These are phyloP conservation scores for Eucalyptus paniculata DNA, from an alignment of 345 rosid genomes.

Conservation along the genomic window DNA sequence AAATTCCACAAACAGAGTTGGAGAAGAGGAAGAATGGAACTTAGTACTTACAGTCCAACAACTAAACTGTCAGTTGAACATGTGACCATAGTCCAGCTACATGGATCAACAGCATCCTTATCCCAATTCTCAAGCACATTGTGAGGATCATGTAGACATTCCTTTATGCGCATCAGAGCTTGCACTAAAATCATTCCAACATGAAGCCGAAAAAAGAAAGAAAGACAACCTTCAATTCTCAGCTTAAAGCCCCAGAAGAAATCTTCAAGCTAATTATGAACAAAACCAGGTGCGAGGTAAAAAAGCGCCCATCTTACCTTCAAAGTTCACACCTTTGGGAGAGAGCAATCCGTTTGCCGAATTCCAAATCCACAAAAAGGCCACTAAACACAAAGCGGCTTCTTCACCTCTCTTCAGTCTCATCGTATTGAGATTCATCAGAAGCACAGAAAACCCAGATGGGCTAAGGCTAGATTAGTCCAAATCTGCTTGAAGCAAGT, in stretches of 20 bases:
- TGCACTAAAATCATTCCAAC: not conserved
- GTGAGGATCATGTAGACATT: not conserved
- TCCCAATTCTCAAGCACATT: conserved; percentile 11
- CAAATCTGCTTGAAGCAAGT: not conserved
- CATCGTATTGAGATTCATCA: conserved; percentile 13
- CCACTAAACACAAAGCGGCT: conserved; percentile 8
- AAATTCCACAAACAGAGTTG: not conserved
- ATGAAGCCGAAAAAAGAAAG: not conserved
- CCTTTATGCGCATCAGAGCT: conserved; percentile 5
- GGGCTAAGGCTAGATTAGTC: conserved; percentile 1
- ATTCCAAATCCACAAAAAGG: conserved; percentile 14
- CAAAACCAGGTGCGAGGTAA: not conserved
- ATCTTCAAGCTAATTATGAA: not conserved
- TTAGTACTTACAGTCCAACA: conserved; percentile 2
- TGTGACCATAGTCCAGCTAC: conserved; percentile 11
- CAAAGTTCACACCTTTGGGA: conserved; percentile 12
- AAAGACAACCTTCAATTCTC: not conserved
- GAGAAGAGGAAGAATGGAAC: not conserved
- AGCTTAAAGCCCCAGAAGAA: not conserved
- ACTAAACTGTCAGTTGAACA: conserved; percentile 7
- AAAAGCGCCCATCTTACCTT: not conserved
- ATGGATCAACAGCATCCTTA: conserved; percentile 6
- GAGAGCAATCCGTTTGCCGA: conserved; percentile 8
- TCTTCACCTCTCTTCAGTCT: conserved; percentile 8
- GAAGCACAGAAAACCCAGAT: conserved; percentile 6